A percentile compares a stretch with the other conserved stretches of the same genome.
These are phyloP conservation scores for Phialophora macrospora DNA, from an alignment of 2,329 filamentous ascomycete genomes.

Conservation along the genomic window DNA sequence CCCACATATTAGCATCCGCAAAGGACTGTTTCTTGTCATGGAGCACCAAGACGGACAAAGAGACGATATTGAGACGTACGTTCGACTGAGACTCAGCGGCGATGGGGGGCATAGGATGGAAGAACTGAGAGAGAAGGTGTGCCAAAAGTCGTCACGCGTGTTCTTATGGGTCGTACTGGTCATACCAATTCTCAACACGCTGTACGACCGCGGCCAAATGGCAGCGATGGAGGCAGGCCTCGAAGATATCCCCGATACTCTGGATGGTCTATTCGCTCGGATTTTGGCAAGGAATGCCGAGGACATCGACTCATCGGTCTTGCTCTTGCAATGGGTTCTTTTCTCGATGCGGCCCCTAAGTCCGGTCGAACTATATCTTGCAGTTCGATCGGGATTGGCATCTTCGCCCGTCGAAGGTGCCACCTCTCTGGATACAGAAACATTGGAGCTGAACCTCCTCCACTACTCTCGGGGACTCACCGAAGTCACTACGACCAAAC, in stretches of 20 bases:
- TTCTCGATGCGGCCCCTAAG: background rate
- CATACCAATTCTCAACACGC: conserved; percentile 50
- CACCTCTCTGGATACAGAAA: background rate
- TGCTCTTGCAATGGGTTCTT: conserved; percentile 1
- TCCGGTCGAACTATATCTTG: background rate
- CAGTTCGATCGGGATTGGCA: background rate
- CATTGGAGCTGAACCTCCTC: background rate
- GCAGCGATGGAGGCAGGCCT: background rate
- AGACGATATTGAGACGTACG: background rate
- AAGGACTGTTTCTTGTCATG: background rate
- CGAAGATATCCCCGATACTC: background rate
- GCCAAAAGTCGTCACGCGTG: conserved; percentile 42
- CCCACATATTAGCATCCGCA: background rate
- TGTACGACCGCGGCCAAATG: conserved; percentile 41
- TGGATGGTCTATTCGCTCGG: background rate
- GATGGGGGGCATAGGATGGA: background rate
- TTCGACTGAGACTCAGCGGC: background rate
- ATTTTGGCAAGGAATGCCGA: background rate
- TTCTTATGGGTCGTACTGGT: conserved; percentile 54
- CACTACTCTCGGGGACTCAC: background rate
- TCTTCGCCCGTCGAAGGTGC: background rate
- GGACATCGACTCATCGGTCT: background rate
- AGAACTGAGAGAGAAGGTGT: background rate
- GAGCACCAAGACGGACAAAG: conserved; percentile 3
- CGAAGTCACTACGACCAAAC: background rate